phyloP scores from a whole-genome alignment of 164 flowering plant genomes.

The Aristolochia fimbriata region DNA sequence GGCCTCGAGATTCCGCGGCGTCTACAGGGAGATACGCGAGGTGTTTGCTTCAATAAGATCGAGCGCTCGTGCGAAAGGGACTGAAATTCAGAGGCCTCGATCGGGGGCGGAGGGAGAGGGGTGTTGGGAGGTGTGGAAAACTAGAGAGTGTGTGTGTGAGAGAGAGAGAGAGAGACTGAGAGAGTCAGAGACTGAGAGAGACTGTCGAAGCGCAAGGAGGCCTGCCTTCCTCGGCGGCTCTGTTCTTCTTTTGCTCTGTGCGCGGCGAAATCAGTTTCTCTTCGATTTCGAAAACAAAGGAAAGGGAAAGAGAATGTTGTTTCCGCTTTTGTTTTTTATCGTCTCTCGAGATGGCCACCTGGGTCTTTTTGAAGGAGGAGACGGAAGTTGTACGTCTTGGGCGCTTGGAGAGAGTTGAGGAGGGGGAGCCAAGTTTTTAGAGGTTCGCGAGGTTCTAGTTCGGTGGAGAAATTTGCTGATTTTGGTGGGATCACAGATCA shows the following conservation, averaged over 20 bases:
- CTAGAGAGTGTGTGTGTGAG: no score
- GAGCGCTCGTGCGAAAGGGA: slow-evolving; percentile 1
- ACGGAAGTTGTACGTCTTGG: no score
- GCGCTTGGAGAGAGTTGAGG: no score
- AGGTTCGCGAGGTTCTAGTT: no score
- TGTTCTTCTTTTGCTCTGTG: background rate
- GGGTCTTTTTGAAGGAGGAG: no score
- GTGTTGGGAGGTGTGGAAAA: no score
- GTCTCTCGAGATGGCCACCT: slow-evolving; percentile 1
- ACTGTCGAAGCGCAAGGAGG: no score
- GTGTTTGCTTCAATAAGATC: slow-evolving; percentile 1
- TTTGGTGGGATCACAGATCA: background rate
- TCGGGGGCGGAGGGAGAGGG: no score
- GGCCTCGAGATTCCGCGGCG: slow-evolving; percentile 7
- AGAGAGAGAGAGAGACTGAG: background rate
- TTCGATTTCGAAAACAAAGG: background rate
- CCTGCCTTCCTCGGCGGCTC: background rate
- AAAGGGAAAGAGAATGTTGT: background rate
- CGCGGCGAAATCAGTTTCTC: background rate
- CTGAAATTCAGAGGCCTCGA: no score
- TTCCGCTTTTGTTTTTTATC: background rate
- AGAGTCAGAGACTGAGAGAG: background rate
- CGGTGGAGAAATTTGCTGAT: no score
- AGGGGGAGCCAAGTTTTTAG: no score
- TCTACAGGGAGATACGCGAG: background rate